A percentile compares a stretch with the other conserved stretches of the same genome.
Conservation (phyloP, 176 grass and related monocot genomes). For the Oryza officinalis region DNA sequence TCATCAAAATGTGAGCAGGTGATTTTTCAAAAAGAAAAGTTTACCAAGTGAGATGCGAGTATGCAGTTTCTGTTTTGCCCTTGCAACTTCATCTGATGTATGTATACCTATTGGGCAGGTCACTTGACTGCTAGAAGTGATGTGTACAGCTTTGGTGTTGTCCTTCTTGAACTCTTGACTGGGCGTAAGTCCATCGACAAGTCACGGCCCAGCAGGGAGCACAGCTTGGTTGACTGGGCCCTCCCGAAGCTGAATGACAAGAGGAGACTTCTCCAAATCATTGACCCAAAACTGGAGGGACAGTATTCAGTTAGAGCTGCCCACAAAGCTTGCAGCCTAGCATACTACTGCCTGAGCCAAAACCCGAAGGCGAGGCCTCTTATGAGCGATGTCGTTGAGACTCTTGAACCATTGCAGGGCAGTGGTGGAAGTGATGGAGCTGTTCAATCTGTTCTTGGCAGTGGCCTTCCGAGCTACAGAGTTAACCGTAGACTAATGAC, state of each 20-base stretch:
- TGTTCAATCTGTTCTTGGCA: conserved; percentile 29
- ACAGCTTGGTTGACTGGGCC: conserved; percentile 90
- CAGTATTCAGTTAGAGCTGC: conserved; percentile 78
- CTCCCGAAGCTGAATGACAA: conserved; percentile 87
- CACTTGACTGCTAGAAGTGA: conserved; percentile 97
- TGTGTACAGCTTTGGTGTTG: conserved; percentile 92
- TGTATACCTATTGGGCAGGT: conserved; percentile 49
- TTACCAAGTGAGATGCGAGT: background rate
- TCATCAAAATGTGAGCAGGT: background rate
- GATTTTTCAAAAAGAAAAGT: background rate
- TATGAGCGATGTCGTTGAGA: conserved; percentile 93
- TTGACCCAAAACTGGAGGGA: conserved; percentile 72
- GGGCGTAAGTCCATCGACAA: conserved; percentile 93
- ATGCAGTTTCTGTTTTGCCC: background rate
- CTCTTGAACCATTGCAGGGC: conserved; percentile 76
- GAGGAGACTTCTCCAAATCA: conserved; percentile 85
- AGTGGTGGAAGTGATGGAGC: conserved; percentile 38
- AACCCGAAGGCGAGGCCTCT: conserved; percentile 94
- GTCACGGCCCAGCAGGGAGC: conserved; percentile 81
- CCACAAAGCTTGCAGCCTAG: conserved; percentile 93
- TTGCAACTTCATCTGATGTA: conserved; percentile 24
- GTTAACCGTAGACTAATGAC: conserved; percentile 46
- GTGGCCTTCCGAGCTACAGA: conserved; percentile 58
- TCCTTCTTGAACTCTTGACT: conserved; percentile 89
- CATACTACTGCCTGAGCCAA: conserved; percentile 94